These are phyloP conservation scores for Inga leiocalycina DNA, from an alignment of 306 rosid genomes.

Conservation along the genomic window DNA sequence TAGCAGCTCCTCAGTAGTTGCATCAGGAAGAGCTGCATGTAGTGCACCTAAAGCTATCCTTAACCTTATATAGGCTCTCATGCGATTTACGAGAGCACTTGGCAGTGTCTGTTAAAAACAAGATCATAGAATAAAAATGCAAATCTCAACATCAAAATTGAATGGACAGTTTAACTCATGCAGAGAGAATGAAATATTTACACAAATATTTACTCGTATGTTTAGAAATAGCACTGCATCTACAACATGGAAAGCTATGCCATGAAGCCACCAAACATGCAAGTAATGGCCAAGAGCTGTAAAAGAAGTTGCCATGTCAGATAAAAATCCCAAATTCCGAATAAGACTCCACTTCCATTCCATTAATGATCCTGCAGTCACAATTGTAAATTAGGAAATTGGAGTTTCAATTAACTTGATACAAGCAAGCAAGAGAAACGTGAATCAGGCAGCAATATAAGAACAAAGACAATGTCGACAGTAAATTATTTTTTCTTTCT, in stretches of 20 bases:
- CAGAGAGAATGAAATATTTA: slow-evolving; percentile 36
- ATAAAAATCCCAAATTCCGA: slow-evolving; percentile 82
- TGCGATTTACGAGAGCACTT: slow-evolving; percentile 80
- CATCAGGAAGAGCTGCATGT: slow-evolving; percentile 98
- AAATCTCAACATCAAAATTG: slow-evolving; percentile 14
- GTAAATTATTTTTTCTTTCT: neutral
- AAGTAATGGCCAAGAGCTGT: slow-evolving; percentile 95
- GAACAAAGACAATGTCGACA: neutral
- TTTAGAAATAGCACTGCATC: slow-evolving; percentile 89
- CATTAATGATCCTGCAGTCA: slow-evolving; percentile 77
- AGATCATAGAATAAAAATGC: slow-evolving; percentile 27
- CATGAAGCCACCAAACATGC: slow-evolving; percentile 98
- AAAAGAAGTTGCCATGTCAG: slow-evolving; percentile 85
- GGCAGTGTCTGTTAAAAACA: slow-evolving; percentile 76
- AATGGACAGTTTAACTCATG: slow-evolving; percentile 15
- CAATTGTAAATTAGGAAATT: slow-evolving; percentile 33
- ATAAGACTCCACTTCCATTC: slow-evolving; percentile 91
- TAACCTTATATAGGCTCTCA: slow-evolving; percentile 74
- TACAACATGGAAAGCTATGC: slow-evolving; percentile 94
- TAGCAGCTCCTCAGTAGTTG: slow-evolving; percentile 83
- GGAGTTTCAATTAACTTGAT: neutral
- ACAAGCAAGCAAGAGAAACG: neutral
- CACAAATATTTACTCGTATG: slow-evolving; percentile 73
- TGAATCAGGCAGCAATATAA: slow-evolving; percentile 2
- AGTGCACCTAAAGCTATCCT: slow-evolving; percentile 88